Evolutionary conservation across 495 filamentous ascomycete species (phyloP).

Genomic region (Poronia punctata): DNA sequence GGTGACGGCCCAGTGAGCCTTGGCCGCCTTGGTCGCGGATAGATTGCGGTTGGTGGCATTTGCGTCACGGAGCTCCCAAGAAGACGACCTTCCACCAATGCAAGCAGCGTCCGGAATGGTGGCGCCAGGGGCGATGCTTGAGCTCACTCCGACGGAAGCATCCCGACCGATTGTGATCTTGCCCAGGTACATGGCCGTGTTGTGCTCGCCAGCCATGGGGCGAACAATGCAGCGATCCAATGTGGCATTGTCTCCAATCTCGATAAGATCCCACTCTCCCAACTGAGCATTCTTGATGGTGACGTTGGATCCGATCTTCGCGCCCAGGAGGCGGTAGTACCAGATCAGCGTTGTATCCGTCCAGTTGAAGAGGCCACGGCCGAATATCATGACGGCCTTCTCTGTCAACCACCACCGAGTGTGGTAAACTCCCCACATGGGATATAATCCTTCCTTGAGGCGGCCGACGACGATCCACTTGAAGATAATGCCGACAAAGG

Average conservation of each 20-base stretch:
- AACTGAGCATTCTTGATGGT: conserved; percentile 21
- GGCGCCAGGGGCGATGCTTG: conserved; percentile 37
- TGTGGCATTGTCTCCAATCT: conserved; percentile 33
- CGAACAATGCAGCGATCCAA: conserved; percentile 32
- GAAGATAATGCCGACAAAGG: conserved; percentile 29
- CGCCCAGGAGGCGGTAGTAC: conserved; percentile 38
- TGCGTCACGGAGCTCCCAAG: conserved; percentile 36
- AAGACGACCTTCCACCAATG: conserved; percentile 42
- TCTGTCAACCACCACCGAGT: conserved; percentile 44
- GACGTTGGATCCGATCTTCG: conserved; percentile 35
- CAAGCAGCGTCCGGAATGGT: conserved; percentile 31
- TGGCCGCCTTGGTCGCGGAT: conserved; percentile 21
- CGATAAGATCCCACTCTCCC: conserved; percentile 42
- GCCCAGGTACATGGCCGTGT: conserved; percentile 41
- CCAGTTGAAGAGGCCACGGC: conserved; percentile 30
- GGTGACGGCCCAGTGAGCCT: conserved; percentile 28
- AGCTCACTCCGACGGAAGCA: conserved; percentile 29
- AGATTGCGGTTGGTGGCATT: conserved; percentile 32
- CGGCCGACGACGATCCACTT: conserved; percentile 42
- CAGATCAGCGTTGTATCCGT: conserved; percentile 26
- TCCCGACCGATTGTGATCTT: conserved; percentile 34
- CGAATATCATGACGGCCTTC: conserved; percentile 33
- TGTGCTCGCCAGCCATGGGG: conserved; percentile 39
- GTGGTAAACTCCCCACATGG: conserved; percentile 44
- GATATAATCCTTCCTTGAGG: conserved; percentile 36